Conservation (phyloP, 129 eudicot species). For the Logfia minima region DNA sequence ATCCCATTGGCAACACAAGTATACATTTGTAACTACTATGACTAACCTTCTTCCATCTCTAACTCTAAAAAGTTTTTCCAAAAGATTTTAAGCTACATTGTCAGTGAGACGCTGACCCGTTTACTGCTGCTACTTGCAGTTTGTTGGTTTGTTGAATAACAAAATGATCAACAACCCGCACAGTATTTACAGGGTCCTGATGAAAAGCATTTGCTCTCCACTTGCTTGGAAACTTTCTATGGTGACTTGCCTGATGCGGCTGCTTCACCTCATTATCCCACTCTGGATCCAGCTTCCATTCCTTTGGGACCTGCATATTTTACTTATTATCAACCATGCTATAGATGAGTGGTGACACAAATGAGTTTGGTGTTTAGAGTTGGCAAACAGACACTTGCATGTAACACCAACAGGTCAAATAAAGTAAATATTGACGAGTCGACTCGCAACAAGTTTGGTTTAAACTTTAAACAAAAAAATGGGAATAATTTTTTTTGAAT, state of each 20-base stretch:
- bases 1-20: background rate
- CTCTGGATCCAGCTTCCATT: constrained; percentile 92
- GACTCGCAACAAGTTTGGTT: background rate
- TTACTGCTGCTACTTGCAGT: constrained; percentile 35
- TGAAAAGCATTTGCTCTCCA: constrained; percentile 72
- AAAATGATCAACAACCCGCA: constrained; percentile 77
- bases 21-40: background rate
- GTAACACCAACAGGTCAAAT: no score
- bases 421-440: no score
- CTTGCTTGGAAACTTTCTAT: constrained; percentile 75
- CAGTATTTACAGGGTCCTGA: constrained; percentile 85
- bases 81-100: background rate
- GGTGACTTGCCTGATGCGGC: constrained; percentile 57
- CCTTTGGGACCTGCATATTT: constrained; percentile 80
- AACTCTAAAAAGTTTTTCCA: background rate
- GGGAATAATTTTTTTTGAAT: background rate
- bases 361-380: background rate
- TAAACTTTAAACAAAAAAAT: background rate
- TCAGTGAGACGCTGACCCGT: constrained; percentile 56
- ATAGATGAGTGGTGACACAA: background rate
- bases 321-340: background rate
- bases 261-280: constrained; percentile 82
- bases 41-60: background rate
- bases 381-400: background rate
- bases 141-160: constrained; percentile 52